Conservation (phyloP, 2,329 filamentous ascomycete species). For the Fusarium torulosum region DNA sequence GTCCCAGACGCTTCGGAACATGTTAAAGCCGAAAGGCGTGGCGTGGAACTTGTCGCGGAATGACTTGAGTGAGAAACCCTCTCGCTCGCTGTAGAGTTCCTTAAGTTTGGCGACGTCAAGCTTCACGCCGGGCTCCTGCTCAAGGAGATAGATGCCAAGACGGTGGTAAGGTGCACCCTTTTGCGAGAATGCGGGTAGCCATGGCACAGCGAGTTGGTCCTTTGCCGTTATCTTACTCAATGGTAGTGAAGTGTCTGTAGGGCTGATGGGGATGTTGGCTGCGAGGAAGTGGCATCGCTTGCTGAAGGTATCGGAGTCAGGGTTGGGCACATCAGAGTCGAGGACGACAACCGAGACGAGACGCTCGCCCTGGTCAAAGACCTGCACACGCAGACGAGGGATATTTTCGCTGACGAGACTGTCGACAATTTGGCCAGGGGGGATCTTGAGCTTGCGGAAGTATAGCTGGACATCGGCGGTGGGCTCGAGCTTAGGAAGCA, state of each 20-base stretch:
- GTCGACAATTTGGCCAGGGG: slow-evolving; percentile 83
- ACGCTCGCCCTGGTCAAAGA: slow-evolving; percentile 84
- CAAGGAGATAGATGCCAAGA: slow-evolving; percentile 83
- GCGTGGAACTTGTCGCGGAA: slow-evolving; percentile 78
- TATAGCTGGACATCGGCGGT: slow-evolving; percentile 83
- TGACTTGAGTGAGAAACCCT: slow-evolving; percentile 80
- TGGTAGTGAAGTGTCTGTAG: slow-evolving; percentile 70
- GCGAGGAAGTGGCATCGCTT: slow-evolving; percentile 91
- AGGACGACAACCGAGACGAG: slow-evolving; percentile 87
- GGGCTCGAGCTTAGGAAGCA: slow-evolving; percentile 84
- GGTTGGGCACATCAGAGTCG: slow-evolving; percentile 89
- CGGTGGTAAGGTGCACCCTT: slow-evolving; percentile 94
- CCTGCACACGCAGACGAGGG: slow-evolving; percentile 83
- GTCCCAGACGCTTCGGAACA: slow-evolving; percentile 94
- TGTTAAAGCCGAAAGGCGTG: slow-evolving; percentile 80
- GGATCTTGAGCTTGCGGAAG: slow-evolving; percentile 77
- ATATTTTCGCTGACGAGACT: slow-evolving; percentile 78
- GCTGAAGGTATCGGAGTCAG: slow-evolving; percentile 79
- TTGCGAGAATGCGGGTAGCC: slow-evolving; percentile 87
- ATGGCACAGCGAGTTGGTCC: slow-evolving; percentile 79
- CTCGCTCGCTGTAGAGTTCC: slow-evolving; percentile 65
- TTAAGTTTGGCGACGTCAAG: slow-evolving; percentile 71
- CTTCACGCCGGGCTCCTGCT: slow-evolving; percentile 74
- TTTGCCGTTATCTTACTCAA: slow-evolving; percentile 71
- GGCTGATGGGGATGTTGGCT: slow-evolving; percentile 68